Conservation (phyloP, 2,329 filamentous ascomycete species). For the Plectosphaerella sp. region DNA sequence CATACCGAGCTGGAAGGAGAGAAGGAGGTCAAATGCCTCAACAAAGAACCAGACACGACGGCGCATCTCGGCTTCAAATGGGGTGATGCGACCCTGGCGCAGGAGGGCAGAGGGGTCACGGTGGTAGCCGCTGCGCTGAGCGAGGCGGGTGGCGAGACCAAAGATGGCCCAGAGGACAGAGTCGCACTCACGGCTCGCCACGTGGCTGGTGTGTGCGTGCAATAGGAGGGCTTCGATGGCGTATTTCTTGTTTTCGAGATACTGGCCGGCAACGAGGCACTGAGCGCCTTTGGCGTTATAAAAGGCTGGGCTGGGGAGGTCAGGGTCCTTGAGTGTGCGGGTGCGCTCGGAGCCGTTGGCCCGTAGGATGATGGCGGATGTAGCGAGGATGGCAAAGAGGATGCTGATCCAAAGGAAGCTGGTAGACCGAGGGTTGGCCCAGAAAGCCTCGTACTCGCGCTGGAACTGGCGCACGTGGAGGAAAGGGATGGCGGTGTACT, state of each 20-base stretch:
- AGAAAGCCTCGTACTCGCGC: slow-evolving; percentile 43
- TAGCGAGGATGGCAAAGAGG: slow-evolving; percentile 41
- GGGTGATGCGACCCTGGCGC: slow-evolving; percentile 25
- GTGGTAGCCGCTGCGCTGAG: slow-evolving; percentile 48
- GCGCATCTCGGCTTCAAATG: slow-evolving; percentile 48
- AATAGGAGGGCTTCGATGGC: slow-evolving; percentile 46
- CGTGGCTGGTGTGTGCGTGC: slow-evolving; percentile 36
- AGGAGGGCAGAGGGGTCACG: slow-evolving; percentile 39
- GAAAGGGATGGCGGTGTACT: slow-evolving; percentile 30
- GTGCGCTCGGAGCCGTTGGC: slow-evolving; percentile 20
- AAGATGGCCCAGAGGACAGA: slow-evolving; percentile 43
- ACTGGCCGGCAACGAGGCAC: slow-evolving; percentile 43
- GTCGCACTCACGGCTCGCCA: slow-evolving; percentile 35
- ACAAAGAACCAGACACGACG: slow-evolving; percentile 43
- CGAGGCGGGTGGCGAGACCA: slow-evolving; percentile 40
- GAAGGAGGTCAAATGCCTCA: slow-evolving; percentile 41
- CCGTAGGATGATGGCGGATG: slow-evolving; percentile 30
- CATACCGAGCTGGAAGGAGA: slow-evolving; percentile 49
- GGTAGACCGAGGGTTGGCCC: slow-evolving; percentile 31
- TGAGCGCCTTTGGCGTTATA: slow-evolving; percentile 34
- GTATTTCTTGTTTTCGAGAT: slow-evolving; percentile 37
- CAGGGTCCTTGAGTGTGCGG: slow-evolving; percentile 12
- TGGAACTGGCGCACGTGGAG: slow-evolving; percentile 41
- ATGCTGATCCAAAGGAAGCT: slow-evolving; percentile 47
- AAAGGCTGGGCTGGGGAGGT: slow-evolving; percentile 20